Evolutionary conservation across 805 yeast species (phyloP).

Genomic region (Priceomyces melissophilus): DNA sequence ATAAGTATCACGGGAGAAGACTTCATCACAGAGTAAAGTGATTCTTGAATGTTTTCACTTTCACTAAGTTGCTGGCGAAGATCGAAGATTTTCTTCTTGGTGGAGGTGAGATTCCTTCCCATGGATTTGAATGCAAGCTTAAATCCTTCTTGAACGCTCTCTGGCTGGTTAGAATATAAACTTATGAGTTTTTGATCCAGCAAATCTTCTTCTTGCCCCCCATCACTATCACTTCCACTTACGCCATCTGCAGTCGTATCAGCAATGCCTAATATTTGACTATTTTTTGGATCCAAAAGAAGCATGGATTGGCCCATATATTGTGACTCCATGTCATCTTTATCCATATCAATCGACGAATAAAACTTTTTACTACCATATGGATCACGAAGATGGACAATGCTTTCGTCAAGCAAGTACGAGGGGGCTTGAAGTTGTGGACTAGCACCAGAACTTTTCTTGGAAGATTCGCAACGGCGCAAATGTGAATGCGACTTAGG

Average conservation of each 20-base stretch:
- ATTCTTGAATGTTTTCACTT: constrained; percentile 63
- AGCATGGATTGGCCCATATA: constrained; percentile 21
- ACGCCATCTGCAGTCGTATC: constrained; percentile 17
- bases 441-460: constrained; percentile 3
- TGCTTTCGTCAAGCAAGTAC: constrained; percentile 19
- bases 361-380: constrained; percentile 23
- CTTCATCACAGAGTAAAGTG: constrained; percentile 62
- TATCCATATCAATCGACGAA: constrained; percentile 30
- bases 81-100: constrained; percentile 57
- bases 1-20: constrained; percentile 79
- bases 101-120: constrained; percentile 62
- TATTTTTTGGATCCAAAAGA: constrained; percentile 14
- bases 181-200: constrained; percentile 46
- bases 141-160: constrained; percentile 65
- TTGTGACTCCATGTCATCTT: constrained; percentile 19
- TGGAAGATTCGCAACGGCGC: neutral
- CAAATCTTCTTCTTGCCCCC: constrained; percentile 19
- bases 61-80: constrained; percentile 62
- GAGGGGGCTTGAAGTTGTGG: constrained; percentile 23
- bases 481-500: neutral
- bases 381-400: constrained; percentile 16
- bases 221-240: constrained; percentile 14
- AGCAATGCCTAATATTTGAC: constrained; percentile 5
- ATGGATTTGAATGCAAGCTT: constrained; percentile 70
- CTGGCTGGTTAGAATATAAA: constrained; percentile 83